A percentile compares a stretch with the other conserved stretches of the same genome.
These are phyloP conservation scores for Talaromyces sp. DNA, from an alignment of 2,329 filamentous ascomycete genomes.

Conservation along the genomic window DNA sequence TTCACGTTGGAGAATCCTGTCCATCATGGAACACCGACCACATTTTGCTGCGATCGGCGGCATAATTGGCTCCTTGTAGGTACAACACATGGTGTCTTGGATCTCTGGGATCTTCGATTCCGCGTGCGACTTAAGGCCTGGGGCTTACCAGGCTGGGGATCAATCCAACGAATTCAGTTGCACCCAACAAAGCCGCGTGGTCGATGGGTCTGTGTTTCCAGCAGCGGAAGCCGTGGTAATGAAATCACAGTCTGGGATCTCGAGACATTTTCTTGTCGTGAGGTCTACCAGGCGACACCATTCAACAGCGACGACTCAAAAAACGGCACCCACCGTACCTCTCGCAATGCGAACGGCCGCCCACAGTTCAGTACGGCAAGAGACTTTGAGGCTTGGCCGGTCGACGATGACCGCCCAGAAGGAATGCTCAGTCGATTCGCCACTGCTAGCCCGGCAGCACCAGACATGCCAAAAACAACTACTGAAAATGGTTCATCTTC, in stretches of 20 bases:
- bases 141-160: conserved; percentile 78
- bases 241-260: conserved; percentile 96
- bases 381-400: conserved; percentile 79
- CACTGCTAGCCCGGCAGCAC: conserved; percentile 41
- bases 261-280: conserved; percentile 83
- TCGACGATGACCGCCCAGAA: conserved; percentile 86
- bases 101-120: conserved; percentile 97
- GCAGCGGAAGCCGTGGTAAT: conserved; percentile 76
- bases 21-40: conserved; percentile 87
- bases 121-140: conserved; percentile 82
- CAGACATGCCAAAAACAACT: conserved; percentile 60
- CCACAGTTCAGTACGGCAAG: conserved; percentile 43
- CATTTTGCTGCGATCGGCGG: conserved; percentile 83
- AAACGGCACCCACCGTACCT: conserved; percentile 51
- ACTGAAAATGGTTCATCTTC: conserved; percentile 17
- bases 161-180: conserved; percentile 77
- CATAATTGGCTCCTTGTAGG: conserved; percentile 90
- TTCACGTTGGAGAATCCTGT: conserved; percentile 84
- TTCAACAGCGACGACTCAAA: conserved; percentile 18
- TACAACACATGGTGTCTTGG: conserved; percentile 88
- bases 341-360: conserved; percentile 43
- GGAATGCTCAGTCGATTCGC: conserved; percentile 86
- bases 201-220: conserved; percentile 84
- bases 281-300: conserved; percentile 73
- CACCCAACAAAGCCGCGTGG: conserved; percentile 78